Evolutionary conservation across 176 grass and related monocot species (phyloP), one percentile per base, ranked within the genome.

Genomic region (Musa acuminata): DNA sequence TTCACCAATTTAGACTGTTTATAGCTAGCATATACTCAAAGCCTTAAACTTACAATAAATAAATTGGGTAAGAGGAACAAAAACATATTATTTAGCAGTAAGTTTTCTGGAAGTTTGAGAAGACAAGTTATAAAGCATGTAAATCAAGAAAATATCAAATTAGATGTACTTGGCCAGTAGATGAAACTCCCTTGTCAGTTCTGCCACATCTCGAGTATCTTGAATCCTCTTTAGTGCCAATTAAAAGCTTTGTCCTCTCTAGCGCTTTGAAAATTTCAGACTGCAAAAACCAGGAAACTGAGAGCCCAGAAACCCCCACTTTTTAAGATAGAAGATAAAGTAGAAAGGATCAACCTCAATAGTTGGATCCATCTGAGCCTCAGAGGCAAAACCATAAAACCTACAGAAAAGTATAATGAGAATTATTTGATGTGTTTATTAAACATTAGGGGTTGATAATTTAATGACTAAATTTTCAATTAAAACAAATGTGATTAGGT

Each of bases 111-210:
- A 21, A 26, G 3, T 48, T 50, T 16, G 0, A 50, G 17, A 11
- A n/a, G 2, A n/a, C 17, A 70, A 50, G 14, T n/a, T 50, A 43
- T 43, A 43, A 43, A 43, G 4, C 35, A 43, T 43, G 35, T 6
- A 43, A 43, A 43, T 43, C 35, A 35, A 35, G 35, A 43, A 43
- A 43, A 43, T 43, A 43, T 43, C 35, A 70, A 70, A 70, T 50
- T 25, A 51, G 54, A 11, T 55, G 53, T 90, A 97, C 94, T 85
- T 97, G 94, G 85, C 90, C 94, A 80, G 81, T 80, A 49, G 94
- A 86, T 72, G 94, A 97, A 83, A 97, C 94, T 70, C 94, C 94
- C 78, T 88, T 92, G 75, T 97, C 94, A 25, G 94, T 97, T 86
- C 94, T 97, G 76, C 94, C 94, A 83, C 94, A 97, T 77, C 94